phyloP scores from a whole-genome alignment of 1,139 yeast species.

The Arxiozyma telluris region DNA sequence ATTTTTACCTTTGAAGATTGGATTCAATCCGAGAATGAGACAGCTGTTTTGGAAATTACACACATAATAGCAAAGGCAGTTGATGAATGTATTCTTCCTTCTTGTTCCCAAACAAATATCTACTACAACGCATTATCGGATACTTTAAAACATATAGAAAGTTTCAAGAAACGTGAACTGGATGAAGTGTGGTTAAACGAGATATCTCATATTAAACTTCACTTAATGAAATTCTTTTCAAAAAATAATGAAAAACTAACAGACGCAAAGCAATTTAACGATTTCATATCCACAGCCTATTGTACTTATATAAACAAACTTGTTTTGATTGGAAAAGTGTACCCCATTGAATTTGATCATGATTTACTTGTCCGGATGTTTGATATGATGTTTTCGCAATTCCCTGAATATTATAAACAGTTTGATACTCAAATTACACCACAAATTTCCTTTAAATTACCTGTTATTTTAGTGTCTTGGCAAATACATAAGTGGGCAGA shows the following conservation, averaged over 20 bases:
- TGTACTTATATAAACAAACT: slow-evolving; percentile 25
- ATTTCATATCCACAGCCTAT: slow-evolving; percentile 12
- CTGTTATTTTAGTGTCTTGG: slow-evolving; percentile 24
- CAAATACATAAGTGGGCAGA: slow-evolving; percentile 24
- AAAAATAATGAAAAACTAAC: slow-evolving; percentile 10
- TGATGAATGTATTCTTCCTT: slow-evolving; percentile 13
- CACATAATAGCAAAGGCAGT: slow-evolving; percentile 18
- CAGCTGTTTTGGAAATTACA: slow-evolving; percentile 15
- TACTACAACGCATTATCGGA: slow-evolving; percentile 15
- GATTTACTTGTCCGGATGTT: slow-evolving; percentile 16
- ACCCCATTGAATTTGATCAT: slow-evolving; percentile 19
- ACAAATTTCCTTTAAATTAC: slow-evolving; percentile 21
- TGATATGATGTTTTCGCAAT: slow-evolving; percentile 11
- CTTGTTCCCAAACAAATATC: slow-evolving; percentile 9
- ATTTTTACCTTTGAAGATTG: slow-evolving; percentile 27
- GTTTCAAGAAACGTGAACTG: slow-evolving; percentile 15
- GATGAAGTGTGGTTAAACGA: slow-evolving; percentile 24
- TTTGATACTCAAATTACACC: slow-evolving; percentile 10
- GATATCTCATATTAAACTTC: slow-evolving; percentile 16
- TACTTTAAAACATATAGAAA: slow-evolving; percentile 17
- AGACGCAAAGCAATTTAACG: slow-evolving; percentile 9
- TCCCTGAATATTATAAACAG: slow-evolving; percentile 12
- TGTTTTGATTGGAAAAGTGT: slow-evolving; percentile 22
- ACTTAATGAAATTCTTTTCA: slow-evolving; percentile 20
- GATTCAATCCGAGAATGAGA: slow-evolving; percentile 23